Percentiles rank a stretch among this genome's conserved stretches.
phyloP scores from a whole-genome alignment of 148 eudicot species.

The Rhododendron simsii region DNA sequence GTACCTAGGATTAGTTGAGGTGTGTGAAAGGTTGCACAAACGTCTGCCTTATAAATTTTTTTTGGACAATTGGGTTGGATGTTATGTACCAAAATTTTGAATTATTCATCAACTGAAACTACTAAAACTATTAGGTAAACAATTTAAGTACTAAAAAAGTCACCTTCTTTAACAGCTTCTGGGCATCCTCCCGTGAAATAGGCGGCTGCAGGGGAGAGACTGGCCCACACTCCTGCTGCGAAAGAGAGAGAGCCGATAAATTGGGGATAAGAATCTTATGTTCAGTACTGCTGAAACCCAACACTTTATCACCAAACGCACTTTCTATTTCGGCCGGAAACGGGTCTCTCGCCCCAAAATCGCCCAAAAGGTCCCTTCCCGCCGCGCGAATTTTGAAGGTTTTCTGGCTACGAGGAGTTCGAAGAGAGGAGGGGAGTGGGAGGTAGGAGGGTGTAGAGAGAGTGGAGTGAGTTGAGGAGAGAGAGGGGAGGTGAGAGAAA shows the following conservation, averaged over 20 bases:
- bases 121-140: background rate
- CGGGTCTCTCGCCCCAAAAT: conserved; percentile 86
- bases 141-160: background rate
- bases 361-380: conserved; percentile 51
- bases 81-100: background rate
- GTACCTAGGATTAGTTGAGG: too few species aligned
- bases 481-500: conserved; percentile 15
- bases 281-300: conserved; percentile 56
- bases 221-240: conserved; percentile 43
- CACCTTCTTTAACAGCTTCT: conserved; percentile 59
- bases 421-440: background rate
- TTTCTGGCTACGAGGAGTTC: background rate
- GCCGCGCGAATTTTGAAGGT: conserved; percentile 15
- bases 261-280: conserved; percentile 83
- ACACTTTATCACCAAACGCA: conserved; percentile 65
- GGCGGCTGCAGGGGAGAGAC: conserved; percentile 43
- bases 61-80: too few species aligned
- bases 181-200: conserved; percentile 49
- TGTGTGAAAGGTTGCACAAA: too few species aligned
- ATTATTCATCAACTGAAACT: background rate
- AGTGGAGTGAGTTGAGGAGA: background rate
- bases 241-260: conserved; percentile 53
- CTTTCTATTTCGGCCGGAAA: conserved; percentile 82
- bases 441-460: background rate
- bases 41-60: too few species aligned